Percentiles rank a stretch among this genome's conserved stretches.
Conservation (phyloP, 495 filamentous ascomycete species). For the Neurospora sp. region DNA sequence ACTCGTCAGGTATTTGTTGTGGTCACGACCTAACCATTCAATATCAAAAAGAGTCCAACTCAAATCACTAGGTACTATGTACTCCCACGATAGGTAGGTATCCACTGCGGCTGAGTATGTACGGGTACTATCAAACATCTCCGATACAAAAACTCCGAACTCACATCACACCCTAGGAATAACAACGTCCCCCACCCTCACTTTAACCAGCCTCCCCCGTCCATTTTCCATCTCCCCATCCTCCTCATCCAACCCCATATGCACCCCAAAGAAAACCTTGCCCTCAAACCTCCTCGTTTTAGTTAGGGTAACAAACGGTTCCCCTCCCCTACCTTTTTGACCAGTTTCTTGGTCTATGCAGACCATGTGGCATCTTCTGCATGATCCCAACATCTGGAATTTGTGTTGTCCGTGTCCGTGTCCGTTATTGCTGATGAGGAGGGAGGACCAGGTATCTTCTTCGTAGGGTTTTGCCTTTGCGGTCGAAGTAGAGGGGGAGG, state of each 20-base stretch:
- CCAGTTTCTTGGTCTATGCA: conserved; percentile 83
- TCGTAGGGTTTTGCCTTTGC: conserved; percentile 23
- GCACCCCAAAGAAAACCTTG: conserved; percentile 78
- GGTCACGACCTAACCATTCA: no score
- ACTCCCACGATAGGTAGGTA: no score
- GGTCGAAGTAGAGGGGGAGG: conserved; percentile 7
- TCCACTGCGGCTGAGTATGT: no score
- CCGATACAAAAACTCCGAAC: no score
- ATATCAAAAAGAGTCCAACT: no score
- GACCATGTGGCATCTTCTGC: conserved; percentile 89
- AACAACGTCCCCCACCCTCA: conserved; percentile 48
- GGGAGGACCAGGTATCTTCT: conserved; percentile 47
- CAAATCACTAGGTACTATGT: no score
- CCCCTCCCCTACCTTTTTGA: conserved; percentile 48
- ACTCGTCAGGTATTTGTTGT: no score
- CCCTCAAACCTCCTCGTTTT: conserved; percentile 76
- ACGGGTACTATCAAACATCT: no score
- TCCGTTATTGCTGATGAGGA: conserved; percentile 6
- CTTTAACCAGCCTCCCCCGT: background rate
- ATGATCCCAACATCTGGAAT: conserved; percentile 68
- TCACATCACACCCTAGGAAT: background rate
- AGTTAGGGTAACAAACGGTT: conserved; percentile 79
- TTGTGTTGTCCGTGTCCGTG: no score
- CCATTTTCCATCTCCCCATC: no score
- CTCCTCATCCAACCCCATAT: conserved; percentile 45